phyloP scores from a whole-genome alignment of 805 yeast species.

The Cyberlindnera mrakii region DNA sequence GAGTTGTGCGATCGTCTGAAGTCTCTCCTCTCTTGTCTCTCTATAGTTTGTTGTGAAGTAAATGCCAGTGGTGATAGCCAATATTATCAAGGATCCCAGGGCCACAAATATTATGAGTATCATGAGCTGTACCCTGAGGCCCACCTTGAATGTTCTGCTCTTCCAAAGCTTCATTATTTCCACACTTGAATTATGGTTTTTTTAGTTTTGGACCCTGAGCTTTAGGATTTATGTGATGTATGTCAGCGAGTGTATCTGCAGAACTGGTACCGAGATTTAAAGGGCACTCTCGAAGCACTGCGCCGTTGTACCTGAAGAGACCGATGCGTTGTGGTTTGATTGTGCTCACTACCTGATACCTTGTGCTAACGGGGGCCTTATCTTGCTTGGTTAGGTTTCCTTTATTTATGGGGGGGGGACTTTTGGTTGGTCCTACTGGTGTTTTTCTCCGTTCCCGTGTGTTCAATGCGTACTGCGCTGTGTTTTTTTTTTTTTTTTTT shows the following conservation, averaged over 20 bases:
- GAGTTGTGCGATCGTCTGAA: conserved; percentile 72
- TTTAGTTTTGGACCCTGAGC: background rate
- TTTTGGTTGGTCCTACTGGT: no score
- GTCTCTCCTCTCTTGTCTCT: conserved; percentile 58
- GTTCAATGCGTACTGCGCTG: no score
- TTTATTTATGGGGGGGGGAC: no score
- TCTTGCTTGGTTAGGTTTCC: no score
- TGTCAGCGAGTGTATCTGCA: background rate
- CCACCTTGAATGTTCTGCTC: conserved; percentile 29
- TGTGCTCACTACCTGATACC: no score
- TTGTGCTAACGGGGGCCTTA: no score
- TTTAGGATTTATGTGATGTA: background rate
- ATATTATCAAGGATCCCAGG: conserved; percentile 58
- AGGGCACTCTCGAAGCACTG: no score
- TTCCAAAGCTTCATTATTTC: background rate
- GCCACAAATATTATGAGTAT: conserved; percentile 66
- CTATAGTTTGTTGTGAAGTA: conserved; percentile 63
- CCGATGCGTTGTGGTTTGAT: no score
- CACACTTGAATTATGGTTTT: background rate
- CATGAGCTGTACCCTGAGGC: conserved; percentile 72
- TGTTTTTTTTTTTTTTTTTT: no score
- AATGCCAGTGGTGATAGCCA: conserved; percentile 72
- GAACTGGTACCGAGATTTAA: no score
- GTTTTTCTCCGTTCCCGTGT: no score
- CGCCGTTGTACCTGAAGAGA: no score